A percentile compares a stretch with the other conserved stretches of the same genome.
These are phyloP conservation scores for Leishmania lainsoni DNA, from an alignment of 208 protist species.

Conservation along the genomic window DNA sequence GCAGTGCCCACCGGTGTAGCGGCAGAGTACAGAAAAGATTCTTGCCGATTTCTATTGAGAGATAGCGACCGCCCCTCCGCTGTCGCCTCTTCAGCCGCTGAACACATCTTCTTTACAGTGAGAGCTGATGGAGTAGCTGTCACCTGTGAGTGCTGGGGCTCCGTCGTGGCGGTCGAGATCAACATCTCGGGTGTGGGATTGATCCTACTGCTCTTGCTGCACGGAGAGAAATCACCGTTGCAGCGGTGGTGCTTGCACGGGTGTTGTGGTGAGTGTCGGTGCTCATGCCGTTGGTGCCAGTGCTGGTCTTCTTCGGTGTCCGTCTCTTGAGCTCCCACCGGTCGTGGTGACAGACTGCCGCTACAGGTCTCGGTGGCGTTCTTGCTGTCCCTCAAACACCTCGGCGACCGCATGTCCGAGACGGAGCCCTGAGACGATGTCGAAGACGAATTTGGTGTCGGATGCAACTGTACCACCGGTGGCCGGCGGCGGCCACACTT, in stretches of 20 bases:
- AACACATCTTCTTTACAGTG: neutral
- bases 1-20: neutral
- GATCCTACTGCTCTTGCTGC: neutral
- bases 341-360: neutral
- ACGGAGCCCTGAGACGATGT: neutral
- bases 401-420: neutral
- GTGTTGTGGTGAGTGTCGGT: neutral
- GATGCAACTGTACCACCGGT: slow-evolving; percentile 7
- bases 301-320: neutral
- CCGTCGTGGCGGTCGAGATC: neutral
- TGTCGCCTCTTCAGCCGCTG: neutral
- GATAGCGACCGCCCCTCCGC: neutral
- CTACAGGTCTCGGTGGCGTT: neutral
- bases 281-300: neutral
- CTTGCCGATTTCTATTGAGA: too few species aligned
- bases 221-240: neutral
- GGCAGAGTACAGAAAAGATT: neutral
- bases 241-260: slow-evolving; percentile 2
- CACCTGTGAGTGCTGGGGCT: neutral
- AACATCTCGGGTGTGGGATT: neutral
- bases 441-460: neutral
- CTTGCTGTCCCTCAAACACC: neutral
- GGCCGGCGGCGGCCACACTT: slow-evolving; percentile 10
- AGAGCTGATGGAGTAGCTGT: neutral
- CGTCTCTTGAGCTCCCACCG: neutral